These are phyloP conservation scores for Leccinum boreale DNA, from an alignment of 768 basidiomycete genomes.

Conservation along the genomic window DNA sequence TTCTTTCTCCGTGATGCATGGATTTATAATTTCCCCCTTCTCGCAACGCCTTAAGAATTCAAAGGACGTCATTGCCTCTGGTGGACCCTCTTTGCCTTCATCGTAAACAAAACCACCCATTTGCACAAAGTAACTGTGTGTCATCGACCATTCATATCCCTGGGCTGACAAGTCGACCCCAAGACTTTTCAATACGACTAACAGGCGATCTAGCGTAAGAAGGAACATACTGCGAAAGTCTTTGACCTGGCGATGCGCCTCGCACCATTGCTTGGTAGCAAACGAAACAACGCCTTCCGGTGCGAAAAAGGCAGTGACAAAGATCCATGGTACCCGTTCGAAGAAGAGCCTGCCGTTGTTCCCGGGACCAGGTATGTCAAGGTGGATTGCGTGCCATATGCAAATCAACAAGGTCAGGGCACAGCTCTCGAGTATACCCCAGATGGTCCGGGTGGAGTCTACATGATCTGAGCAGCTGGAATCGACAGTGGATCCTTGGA, in stretches of 20 bases:
- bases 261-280: not conserved
- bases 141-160: not conserved
- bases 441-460: not conserved
- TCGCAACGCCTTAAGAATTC: not conserved
- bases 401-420: not conserved
- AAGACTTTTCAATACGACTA: not conserved
- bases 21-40: not conserved
- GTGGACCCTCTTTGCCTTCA: not conserved
- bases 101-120: not conserved
- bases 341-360: not conserved
- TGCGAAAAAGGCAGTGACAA: not conserved
- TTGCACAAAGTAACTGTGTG: not conserved
- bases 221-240: not conserved
- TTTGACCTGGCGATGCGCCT: not conserved
- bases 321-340: not conserved
- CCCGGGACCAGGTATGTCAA: not conserved
- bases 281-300: not conserved
- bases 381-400: not conserved
- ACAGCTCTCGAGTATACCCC: not conserved
- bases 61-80: not conserved
- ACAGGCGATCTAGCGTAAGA: not conserved
- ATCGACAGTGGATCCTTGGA: not conserved
- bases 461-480: not conserved
- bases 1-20: not conserved
- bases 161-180: not conserved